Conservation (phyloP, 1,284 basidiomycete genomes). For the Malassezia restricta region DNA sequence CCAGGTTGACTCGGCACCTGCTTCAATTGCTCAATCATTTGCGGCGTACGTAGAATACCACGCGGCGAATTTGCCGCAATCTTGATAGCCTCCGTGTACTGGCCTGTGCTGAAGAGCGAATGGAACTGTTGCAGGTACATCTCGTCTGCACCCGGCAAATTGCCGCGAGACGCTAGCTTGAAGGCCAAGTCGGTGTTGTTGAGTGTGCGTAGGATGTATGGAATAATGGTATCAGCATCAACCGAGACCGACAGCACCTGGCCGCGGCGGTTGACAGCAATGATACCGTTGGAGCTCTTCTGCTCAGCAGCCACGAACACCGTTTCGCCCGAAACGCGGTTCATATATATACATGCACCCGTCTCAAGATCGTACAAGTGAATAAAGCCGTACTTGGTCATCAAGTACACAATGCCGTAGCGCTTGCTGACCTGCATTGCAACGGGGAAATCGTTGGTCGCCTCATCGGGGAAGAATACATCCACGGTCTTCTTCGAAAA, state of each 20-base stretch:
- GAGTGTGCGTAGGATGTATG: slow-evolving; percentile 82
- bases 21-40: slow-evolving; percentile 98
- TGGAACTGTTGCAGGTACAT: slow-evolving; percentile 93
- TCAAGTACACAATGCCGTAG: slow-evolving; percentile 92
- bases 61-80: slow-evolving; percentile 93
- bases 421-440: slow-evolving; percentile 97
- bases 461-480: slow-evolving; percentile 97
- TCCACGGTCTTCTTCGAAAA: slow-evolving; percentile 98
- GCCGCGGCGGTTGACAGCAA: slow-evolving; percentile 98
- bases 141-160: slow-evolving; percentile 93
- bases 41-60: slow-evolving; percentile 84
- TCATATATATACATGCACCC: slow-evolving; percentile 99
- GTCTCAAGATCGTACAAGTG: slow-evolving; percentile 97
- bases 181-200: slow-evolving; percentile 98
- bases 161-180: slow-evolving; percentile 92
- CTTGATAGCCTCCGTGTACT: slow-evolving; percentile 94
- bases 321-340: slow-evolving; percentile 97
- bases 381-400: slow-evolving; percentile 99
- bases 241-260: slow-evolving; percentile 95
- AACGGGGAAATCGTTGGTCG: slow-evolving; percentile 98
- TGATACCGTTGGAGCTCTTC: slow-evolving; percentile 84
- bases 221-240: slow-evolving; percentile 89
- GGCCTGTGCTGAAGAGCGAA: slow-evolving; percentile 74
- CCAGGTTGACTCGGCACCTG: slow-evolving; percentile 78
- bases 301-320: slow-evolving; percentile 98